phyloP scores from a whole-genome alignment of 2,329 filamentous ascomycete genomes.

The Fusarium metavorans region DNA sequence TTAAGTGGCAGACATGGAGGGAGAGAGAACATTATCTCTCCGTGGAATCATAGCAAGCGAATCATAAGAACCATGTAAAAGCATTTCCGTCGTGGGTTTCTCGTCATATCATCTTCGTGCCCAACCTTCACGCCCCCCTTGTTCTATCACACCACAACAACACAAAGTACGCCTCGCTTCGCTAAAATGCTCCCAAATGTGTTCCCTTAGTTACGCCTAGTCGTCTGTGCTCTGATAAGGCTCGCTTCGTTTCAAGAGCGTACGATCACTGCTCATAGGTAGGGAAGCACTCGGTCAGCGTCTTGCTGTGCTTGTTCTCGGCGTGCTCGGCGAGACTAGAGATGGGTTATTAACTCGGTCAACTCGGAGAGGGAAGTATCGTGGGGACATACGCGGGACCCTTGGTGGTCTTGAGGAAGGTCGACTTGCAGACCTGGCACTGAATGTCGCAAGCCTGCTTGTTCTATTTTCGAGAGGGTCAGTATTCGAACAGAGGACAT shows the following conservation, averaged over 20 bases:
- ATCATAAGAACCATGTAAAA: constrained; percentile 35
- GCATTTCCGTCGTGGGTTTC: constrained; percentile 29
- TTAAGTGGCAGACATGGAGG: constrained; percentile 30
- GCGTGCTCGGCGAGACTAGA: constrained; percentile 76
- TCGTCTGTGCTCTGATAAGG: neutral
- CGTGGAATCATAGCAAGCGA: constrained; percentile 6
- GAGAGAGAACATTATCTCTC: neutral
- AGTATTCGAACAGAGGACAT: constrained; percentile 16
- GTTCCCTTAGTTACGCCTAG: constrained; percentile 18
- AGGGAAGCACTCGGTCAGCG: constrained; percentile 78
- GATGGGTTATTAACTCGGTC: constrained; percentile 22
- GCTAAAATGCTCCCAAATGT: constrained; percentile 28
- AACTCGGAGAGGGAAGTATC: neutral
- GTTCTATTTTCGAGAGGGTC: constrained; percentile 64
- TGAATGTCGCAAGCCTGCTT: constrained; percentile 80
- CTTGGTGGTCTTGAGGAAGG: constrained; percentile 83
- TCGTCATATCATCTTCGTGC: constrained; percentile 21
- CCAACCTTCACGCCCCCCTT: neutral
- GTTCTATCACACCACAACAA: constrained; percentile 29
- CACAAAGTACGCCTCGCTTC: constrained; percentile 36
- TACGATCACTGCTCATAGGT: constrained; percentile 48
- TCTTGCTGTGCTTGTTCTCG: constrained; percentile 81
- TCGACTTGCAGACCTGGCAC: constrained; percentile 81
- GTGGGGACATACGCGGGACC: constrained; percentile 70
- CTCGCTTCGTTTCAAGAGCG: neutral